Base-by-base conservation (phyloP, 2,329 filamentous ascomycete genomes). In the Fusarium verrucosum region DNA sequence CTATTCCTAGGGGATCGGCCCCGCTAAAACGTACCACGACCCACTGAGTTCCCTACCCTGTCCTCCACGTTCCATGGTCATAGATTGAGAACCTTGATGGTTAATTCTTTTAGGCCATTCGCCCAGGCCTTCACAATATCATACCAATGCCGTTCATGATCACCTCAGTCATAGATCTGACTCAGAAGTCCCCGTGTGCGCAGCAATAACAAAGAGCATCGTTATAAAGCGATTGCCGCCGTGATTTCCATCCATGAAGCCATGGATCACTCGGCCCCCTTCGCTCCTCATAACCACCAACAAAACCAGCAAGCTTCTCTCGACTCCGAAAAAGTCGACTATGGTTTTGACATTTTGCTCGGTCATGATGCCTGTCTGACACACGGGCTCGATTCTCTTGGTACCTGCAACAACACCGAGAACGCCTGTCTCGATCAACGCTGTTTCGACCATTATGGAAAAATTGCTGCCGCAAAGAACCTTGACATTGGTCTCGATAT, bases 1-100 rank as follows among this genome's bases (percentile, higher is more conserved):
- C 16, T 19, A 20, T 43, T 47, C 43, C 46, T 60, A 50, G 36
- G 49, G n/a, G 32, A 50, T 26, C 14, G 20, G 41, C 22, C 45
- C 65, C 59, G 33, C 56, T 58, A 40, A 28, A 51, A 50, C 13
- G 38, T 30, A 40, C 41, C 23, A 33, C 17, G 36, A 42, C 41
- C 65, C 60, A 64, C 59, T 50, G 52, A 60, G 50, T 47, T 50
- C n/a, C n/a, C 41, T 30, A 30, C 4, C 28, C 28, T n/a, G n/a
- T n/a, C n/a, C n/a, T n/a, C n/a, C n/a, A n/a, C n/a, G n/a, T n/a
- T n/a, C n/a, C n/a, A n/a, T n/a, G n/a, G n/a, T n/a, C n/a, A n/a
- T n/a, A n/a, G n/a, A 73, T 74, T 72, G 67, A 69, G 72, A 72
- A 74, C 71, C 72, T 73, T 72, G 70, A 16, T 47, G 37, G 49